A percentile compares a stretch with the other conserved stretches of the same genome.
Conservation (phyloP, 768 basidiomycete species). For the Clavaria fumosa region DNA sequence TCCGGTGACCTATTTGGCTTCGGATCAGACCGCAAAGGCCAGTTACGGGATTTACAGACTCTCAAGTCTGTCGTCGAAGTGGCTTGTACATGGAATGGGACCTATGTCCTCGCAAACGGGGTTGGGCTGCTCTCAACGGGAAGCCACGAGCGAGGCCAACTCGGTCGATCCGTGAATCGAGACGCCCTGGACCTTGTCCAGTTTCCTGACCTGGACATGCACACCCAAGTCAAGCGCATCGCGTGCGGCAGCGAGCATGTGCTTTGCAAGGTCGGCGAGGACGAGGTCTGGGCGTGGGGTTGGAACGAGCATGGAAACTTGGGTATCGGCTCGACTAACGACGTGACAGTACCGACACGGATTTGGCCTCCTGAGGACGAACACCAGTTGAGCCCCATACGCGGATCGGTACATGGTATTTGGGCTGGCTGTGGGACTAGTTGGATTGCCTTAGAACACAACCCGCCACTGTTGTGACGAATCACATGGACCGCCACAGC, state of each 20-base stretch:
- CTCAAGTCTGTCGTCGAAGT: constrained; percentile 19
- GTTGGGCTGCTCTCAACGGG: constrained; percentile 43
- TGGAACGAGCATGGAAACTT: constrained; percentile 99
- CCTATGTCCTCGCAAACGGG: constrained; percentile 48
- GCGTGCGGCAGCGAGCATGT: constrained; percentile 81
- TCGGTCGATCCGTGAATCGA: constrained; percentile 36
- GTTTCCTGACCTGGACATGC: too few species aligned
- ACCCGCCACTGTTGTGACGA: too few species aligned
- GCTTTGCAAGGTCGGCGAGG: constrained; percentile 23
- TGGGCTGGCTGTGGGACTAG: constrained; percentile 35
- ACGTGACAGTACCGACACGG: constrained; percentile 32
- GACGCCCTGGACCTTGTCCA: constrained; percentile 18
- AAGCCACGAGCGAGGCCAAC: constrained; percentile 51
- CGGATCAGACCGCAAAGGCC: constrained; percentile 64
- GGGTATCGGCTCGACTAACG: constrained; percentile 45
- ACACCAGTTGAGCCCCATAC: too few species aligned
- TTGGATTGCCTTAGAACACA: constrained; percentile 24
- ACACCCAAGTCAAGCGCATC: constrained; percentile 8
- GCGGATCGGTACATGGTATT: constrained; percentile 10
- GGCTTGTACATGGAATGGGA: constrained; percentile 71
- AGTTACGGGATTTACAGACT: constrained; percentile 29
- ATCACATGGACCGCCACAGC: background rate
- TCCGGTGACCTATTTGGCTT: constrained; percentile 34
- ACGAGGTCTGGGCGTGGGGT: constrained; percentile 74
- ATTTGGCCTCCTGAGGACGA: too few species aligned